A percentile compares a stretch with the other conserved stretches of the same genome.
phyloP scores from a whole-genome alignment of 75 land plant genomes.

The Adiantum capillusveneris region DNA sequence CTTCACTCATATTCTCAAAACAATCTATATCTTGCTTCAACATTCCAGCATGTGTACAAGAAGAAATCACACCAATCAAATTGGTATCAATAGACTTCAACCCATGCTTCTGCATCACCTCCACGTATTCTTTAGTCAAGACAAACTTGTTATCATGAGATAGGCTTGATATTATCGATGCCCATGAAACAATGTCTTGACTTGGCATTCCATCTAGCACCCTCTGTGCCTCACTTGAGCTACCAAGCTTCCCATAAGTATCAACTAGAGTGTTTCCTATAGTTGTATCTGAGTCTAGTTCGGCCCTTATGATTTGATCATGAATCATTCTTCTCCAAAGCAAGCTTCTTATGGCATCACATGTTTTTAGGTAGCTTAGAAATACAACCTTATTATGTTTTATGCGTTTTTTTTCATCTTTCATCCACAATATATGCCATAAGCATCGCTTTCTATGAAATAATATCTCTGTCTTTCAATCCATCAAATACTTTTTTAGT shows the following conservation, averaged over 20 bases:
- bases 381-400: slow-evolving; percentile 10
- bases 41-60: neutral
- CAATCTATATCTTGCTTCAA: neutral
- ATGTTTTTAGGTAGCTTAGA: slow-evolving; percentile 13
- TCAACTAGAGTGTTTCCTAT: slow-evolving; percentile 17
- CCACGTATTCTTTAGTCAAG: neutral
- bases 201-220: slow-evolving; percentile 17
- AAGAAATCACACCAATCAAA: neutral
- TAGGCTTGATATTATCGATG: slow-evolving; percentile 28
- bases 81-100: neutral
- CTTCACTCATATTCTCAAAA: neutral
- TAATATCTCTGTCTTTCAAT: slow-evolving; percentile 1
- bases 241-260: slow-evolving; percentile 32
- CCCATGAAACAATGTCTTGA: slow-evolving; percentile 34
- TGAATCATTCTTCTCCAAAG: slow-evolving; percentile 8
- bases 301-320: neutral
- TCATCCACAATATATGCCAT: slow-evolving; percentile 15
- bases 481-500: slow-evolving; percentile 14
- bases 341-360: slow-evolving; percentile 7
- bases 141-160: too few relatives aligned
- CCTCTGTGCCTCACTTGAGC: slow-evolving; percentile 14
- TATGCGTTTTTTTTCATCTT: neutral
- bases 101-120: neutral
- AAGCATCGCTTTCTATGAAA: slow-evolving; percentile 26
- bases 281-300: slow-evolving; percentile 11